Conservation (phyloP, 176 grass and related monocot genomes). For the Aegilops umbellulata region DNA sequence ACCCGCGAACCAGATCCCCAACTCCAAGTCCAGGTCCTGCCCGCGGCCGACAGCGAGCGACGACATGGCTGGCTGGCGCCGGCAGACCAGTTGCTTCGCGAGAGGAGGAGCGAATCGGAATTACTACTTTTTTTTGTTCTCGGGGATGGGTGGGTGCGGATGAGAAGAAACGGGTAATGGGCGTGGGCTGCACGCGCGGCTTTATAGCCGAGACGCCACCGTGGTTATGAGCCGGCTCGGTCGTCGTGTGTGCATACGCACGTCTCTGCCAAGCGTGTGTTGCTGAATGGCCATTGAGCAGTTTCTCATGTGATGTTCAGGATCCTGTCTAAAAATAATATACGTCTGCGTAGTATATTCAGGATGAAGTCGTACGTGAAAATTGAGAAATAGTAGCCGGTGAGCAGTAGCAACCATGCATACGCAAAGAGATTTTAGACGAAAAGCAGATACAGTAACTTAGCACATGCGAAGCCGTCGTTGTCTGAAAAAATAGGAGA, state of each 20-base stretch:
- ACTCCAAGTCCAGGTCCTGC: background rate
- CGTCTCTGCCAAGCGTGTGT: no score
- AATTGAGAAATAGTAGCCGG: no score
- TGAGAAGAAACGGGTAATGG: background rate
- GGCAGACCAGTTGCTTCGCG: background rate
- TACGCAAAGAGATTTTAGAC: no score
- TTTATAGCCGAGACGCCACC: conserved; percentile 9
- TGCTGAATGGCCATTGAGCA: no score
- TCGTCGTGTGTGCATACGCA: background rate
- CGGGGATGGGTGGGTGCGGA: background rate
- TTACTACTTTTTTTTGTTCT: background rate
- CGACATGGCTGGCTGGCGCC: background rate
- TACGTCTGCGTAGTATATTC: no score
- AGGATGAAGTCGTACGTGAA: no score
- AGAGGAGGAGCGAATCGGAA: background rate
- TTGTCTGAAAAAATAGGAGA: no score
- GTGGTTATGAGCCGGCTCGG: background rate
- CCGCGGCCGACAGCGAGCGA: background rate
- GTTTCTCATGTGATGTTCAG: no score
- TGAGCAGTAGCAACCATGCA: no score
- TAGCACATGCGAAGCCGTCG: no score
- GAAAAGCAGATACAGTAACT: no score
- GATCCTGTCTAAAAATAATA: no score
- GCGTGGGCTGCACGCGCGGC: background rate
- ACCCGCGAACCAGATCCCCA: background rate